phyloP scores from a whole-genome alignment of 164 flowering plant species.

The Magnolia sinica region DNA sequence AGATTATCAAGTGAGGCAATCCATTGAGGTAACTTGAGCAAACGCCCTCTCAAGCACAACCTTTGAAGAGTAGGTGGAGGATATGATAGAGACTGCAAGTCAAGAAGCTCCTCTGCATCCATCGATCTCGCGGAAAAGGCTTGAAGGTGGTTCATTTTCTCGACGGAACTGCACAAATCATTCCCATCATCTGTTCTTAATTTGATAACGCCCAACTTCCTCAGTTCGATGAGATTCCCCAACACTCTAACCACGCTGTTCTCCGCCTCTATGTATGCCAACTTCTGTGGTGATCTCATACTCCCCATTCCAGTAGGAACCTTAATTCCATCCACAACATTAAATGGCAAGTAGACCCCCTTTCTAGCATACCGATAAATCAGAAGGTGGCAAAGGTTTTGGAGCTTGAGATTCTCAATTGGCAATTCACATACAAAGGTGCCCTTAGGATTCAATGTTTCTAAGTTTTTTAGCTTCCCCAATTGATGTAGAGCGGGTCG shows the following conservation, averaged over 20 bases:
- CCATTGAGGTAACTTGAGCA: slow-evolving; percentile 1
- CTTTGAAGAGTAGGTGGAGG: slow-evolving; percentile 2
- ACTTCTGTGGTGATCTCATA: slow-evolving; percentile 7
- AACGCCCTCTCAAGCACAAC: neutral
- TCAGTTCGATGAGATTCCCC: slow-evolving; percentile 6
- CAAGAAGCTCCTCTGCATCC: neutral
- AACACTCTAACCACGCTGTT: neutral
- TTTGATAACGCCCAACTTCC: slow-evolving; percentile 2
- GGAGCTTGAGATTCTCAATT: slow-evolving; percentile 4
- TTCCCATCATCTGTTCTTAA: slow-evolving; percentile 5
- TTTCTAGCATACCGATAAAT: slow-evolving; percentile 1
- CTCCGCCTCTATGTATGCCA: slow-evolving; percentile 7
- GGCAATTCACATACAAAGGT: slow-evolving; percentile 13
- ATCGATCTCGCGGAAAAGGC: neutral
- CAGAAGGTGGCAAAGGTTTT: slow-evolving; percentile 7
- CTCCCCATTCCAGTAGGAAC: neutral
- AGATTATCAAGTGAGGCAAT: slow-evolving; percentile 5
- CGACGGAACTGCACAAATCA: slow-evolving; percentile 6
- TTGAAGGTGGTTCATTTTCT: slow-evolving; percentile 6
- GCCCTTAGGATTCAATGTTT: slow-evolving; percentile 3
- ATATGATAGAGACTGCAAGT: slow-evolving; percentile 3
- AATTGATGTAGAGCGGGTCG: no score
- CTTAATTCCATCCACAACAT: neutral
- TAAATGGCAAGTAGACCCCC: neutral
- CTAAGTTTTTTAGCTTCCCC: slow-evolving; percentile 10